Base-by-base conservation (phyloP, 2,329 filamentous ascomycete species). In the Thelonectria olida region DNA sequence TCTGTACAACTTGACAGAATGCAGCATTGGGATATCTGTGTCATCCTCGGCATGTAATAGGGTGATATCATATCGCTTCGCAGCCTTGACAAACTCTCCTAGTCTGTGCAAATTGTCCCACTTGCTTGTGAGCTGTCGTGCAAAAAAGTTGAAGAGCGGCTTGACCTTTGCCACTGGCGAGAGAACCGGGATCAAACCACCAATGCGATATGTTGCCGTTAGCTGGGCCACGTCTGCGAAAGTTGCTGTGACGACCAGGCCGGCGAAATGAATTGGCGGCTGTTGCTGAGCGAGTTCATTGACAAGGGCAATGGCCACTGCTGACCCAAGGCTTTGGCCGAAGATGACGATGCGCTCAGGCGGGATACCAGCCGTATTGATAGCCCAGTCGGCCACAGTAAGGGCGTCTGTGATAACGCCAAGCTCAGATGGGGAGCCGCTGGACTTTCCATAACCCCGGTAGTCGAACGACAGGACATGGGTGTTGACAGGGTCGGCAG, bases 381-480 rank as follows among this genome's bases (percentile, higher is more conserved):
- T 77, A 0, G 84, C 86, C 81, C 85, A 90, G 10, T 85, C 76
- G 2, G 80, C 80, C 2, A 88, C 72, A 0, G 84, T 75, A 1
- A 84, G 66, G 1, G 84, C 86, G 68, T 90, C 87, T 1, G 71
- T 72, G 12, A 86, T 74, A 1, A 90, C 74, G 0, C 87, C 86
- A 1, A 69, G 48, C 70, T 90, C 87, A 0, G 84, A 85, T 0
- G 86, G 86, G 5, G 72, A 69, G 2, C 86, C 86, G 0, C 75
- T 82, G 51, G 82, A 85, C 7, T 69, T 57, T 1, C 88, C 87
- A 64, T 85, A 90, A 1, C 88, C 87, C 5, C 87, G 81, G 66
- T 89, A 90, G 73, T 90, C 87, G 54, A 90, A 82, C 2, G 84
- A 80, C 8, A 90, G 68, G 36, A 85, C 79, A 66, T 90, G 85